Evolutionary conservation across 2,329 filamentous ascomycete species (phyloP).

Genomic region (Aspergillus terreus): DNA sequence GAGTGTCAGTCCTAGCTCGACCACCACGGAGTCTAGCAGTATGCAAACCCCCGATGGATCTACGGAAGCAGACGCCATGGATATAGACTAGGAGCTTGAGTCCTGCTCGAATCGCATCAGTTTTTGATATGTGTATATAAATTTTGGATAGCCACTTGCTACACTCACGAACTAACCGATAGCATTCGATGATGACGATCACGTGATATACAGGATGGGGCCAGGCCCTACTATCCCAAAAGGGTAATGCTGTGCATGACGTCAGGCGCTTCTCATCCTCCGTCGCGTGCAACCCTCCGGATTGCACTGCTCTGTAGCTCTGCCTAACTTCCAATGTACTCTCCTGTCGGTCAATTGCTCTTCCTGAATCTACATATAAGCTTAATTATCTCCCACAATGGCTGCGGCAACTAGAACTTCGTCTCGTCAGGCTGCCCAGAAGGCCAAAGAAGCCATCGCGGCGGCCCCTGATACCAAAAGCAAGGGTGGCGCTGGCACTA

Average conservation of each 20-base stretch:
- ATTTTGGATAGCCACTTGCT: too few species aligned
- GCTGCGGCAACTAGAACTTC: constrained; percentile 32
- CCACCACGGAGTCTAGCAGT: constrained; percentile 17
- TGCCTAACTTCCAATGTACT: neutral
- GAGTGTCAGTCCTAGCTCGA: constrained; percentile 16
- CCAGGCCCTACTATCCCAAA: constrained; percentile 5
- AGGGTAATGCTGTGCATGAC: constrained; percentile 24
- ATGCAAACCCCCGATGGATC: constrained; percentile 11
- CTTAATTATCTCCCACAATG: constrained; percentile 21
- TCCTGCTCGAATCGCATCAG: neutral
- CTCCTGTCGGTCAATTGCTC: neutral
- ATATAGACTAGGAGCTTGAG: constrained; percentile 25
- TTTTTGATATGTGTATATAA: too few species aligned
- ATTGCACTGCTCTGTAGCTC: neutral
- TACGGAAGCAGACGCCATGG: constrained; percentile 28
- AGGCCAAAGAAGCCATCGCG: constrained; percentile 41
- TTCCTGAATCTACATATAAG: neutral
- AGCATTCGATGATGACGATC: neutral
- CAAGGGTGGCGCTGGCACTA: constrained; percentile 28
- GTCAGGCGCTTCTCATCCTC: constrained; percentile 26
- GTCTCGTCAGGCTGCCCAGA: constrained; percentile 40
- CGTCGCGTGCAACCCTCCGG: neutral
- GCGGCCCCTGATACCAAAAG: constrained; percentile 27
- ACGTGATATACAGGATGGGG: constrained; percentile 1
- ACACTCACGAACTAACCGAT: too few species aligned